Evolutionary conservation across 78 protist species (phyloP).

Genomic region (Speleostelium caveatum): DNA sequence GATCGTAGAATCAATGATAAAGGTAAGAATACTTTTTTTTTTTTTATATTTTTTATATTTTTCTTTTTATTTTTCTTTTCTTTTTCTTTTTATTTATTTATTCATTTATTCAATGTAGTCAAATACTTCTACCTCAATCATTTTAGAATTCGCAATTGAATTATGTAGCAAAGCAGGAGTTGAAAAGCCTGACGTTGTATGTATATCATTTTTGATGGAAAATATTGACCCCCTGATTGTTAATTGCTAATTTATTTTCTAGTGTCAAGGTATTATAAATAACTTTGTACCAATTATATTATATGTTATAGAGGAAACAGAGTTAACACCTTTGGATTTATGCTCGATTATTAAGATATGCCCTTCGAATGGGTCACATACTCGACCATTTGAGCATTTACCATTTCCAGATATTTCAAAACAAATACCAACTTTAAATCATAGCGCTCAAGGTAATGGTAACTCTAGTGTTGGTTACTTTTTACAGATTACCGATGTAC

Average conservation of each 20-base stretch:
- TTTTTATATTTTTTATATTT: no score
- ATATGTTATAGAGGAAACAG: conserved; percentile 36
- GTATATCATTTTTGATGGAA: no score
- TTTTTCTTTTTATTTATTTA: no score
- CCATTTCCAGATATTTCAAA: background rate
- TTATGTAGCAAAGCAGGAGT: conserved; percentile 13
- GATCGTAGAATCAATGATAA: no score
- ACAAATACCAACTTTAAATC: conserved; percentile 20
- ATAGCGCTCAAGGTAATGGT: background rate
- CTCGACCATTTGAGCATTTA: background rate
- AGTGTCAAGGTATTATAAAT: conserved; percentile 59
- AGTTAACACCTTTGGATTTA: conserved; percentile 34
- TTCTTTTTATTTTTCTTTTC: no score
- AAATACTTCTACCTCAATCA: conserved; percentile 34
- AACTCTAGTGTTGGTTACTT: conserved; percentile 46
- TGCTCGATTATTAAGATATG: conserved; percentile 21
- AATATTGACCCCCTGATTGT: no score
- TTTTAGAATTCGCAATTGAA: conserved; percentile 27
- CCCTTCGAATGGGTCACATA: background rate
- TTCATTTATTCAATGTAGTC: background rate
- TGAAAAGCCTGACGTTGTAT: conserved; percentile 68
- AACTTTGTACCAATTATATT: conserved; percentile 43
- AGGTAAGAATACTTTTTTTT: no score
- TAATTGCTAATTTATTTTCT: background rate
- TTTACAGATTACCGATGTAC: conserved; percentile 67